A percentile compares a stretch with the other conserved stretches of the same genome.
phyloP scores from a whole-genome alignment of 208 protist genomes.

The Wallacemonas sp. region DNA sequence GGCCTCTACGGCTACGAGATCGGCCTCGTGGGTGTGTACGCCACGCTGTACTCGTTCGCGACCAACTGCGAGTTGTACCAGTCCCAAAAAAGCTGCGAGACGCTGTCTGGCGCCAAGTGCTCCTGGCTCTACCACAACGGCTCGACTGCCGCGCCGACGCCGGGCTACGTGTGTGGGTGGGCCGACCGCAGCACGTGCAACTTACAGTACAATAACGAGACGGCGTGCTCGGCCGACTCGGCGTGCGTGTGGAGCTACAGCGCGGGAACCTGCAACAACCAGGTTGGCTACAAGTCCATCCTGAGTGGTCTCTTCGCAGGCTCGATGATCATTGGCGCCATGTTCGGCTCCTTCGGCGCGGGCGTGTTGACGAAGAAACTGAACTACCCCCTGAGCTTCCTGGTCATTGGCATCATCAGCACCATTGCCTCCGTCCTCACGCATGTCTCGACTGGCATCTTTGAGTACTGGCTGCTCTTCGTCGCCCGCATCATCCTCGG shows the following conservation, averaged over 20 bases:
- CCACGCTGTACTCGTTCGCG: constrained; percentile 25
- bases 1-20: constrained; percentile 33
- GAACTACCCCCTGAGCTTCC: constrained; percentile 16
- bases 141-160: too few relatives aligned
- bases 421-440: constrained; percentile 15
- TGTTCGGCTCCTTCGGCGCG: constrained; percentile 26
- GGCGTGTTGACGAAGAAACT: constrained; percentile 7
- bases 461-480: constrained; percentile 26
- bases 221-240: constrained; percentile 12
- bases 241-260: constrained; percentile 21
- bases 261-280: constrained; percentile 14
- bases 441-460: constrained; percentile 20
- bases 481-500: constrained; percentile 23
- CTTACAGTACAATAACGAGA: neutral
- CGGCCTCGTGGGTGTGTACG: constrained; percentile 42
- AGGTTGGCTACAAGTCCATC: constrained; percentile 20
- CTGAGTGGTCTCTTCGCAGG: constrained; percentile 32
- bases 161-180: constrained; percentile 11
- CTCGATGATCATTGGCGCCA: constrained; percentile 33
- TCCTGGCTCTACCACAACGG: constrained; percentile 9
- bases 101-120: constrained; percentile 21
- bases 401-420: constrained; percentile 17
- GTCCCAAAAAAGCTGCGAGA: constrained; percentile 7
- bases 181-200: constrained; percentile 14
- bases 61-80: constrained; percentile 33